Percentiles rank a stretch among this genome's conserved stretches.
Conservation (phyloP, 164 flowering plant genomes). For the Malania oleifera region DNA sequence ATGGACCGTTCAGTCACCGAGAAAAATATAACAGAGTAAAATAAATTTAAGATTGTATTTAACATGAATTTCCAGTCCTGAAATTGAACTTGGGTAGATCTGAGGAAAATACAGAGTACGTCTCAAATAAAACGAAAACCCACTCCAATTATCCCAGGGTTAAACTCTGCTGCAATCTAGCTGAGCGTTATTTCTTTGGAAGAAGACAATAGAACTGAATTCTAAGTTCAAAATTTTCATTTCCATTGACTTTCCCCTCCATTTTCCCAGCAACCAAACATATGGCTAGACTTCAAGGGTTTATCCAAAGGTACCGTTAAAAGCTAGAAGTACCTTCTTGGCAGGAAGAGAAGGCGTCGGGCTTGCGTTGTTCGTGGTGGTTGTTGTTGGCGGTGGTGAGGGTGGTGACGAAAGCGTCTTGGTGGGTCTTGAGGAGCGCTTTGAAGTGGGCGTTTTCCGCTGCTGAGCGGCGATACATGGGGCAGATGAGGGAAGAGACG, state of each 20-base stretch:
- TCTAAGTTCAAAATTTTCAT: background rate
- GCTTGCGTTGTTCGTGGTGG: background rate
- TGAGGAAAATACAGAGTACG: no score
- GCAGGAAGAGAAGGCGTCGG: conserved; percentile 11
- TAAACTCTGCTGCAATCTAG: no score
- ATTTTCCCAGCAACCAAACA: background rate
- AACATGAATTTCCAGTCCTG: no score
- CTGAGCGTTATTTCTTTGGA: no score
- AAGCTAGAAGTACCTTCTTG: conserved; percentile 36
- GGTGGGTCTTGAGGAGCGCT: conserved; percentile 16
- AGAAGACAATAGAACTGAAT: background rate
- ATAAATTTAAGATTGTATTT: background rate
- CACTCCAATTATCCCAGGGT: no score
- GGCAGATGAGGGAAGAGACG: conserved; percentile 9
- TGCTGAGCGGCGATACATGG: conserved; percentile 20
- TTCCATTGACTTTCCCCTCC: background rate
- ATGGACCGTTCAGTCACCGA: background rate
- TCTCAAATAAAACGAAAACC: no score
- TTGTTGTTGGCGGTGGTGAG: background rate
- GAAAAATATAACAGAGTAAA: background rate
- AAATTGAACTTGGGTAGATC: no score
- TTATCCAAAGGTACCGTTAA: background rate
- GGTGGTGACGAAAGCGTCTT: conserved; percentile 12
- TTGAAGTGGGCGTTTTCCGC: conserved; percentile 16
- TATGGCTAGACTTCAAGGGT: background rate